phyloP scores from a whole-genome alignment of 345 rosid species.

The Gossypium rotundifolium region DNA sequence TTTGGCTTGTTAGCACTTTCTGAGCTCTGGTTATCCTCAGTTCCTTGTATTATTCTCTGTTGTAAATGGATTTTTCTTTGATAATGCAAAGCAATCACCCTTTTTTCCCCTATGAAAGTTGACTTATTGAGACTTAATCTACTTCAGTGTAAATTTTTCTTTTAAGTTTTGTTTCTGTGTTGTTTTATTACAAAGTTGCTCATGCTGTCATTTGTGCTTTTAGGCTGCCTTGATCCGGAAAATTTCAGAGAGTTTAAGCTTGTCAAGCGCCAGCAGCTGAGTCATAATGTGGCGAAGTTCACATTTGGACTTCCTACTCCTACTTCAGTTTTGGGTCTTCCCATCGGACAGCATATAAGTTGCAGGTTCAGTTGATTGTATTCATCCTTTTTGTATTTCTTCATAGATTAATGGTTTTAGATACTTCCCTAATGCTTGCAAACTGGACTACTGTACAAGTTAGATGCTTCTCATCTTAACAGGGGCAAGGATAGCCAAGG shows the following conservation, averaged over 20 bases:
- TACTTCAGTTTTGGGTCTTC: constrained; percentile 84
- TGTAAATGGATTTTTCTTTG: neutral
- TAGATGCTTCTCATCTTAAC: constrained; percentile 1
- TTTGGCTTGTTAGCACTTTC: neutral
- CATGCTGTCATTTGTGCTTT: neutral
- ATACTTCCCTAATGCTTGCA: neutral
- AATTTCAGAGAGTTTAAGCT: constrained; percentile 90
- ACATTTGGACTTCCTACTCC: constrained; percentile 66
- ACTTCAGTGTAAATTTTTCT: neutral
- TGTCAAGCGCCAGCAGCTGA: constrained; percentile 68
- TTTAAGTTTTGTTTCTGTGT: neutral
- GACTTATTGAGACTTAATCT: neutral
- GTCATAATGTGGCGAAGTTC: constrained; percentile 97
- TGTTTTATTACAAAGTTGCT: constrained; percentile 1
- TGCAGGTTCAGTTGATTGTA: constrained; percentile 56
- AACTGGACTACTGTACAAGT: neutral
- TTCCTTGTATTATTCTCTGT: neutral
- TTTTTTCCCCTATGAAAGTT: neutral
- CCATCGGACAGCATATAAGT: constrained; percentile 95
- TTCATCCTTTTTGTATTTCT: neutral
- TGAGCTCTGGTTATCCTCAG: neutral
- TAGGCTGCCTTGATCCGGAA: constrained; percentile 84
- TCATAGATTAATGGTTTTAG: neutral
- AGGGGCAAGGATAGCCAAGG: constrained; percentile 88
- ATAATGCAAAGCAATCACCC: neutral